Conservation (phyloP, 2,329 filamentous ascomycete genomes). For the Exophiala sideris region DNA sequence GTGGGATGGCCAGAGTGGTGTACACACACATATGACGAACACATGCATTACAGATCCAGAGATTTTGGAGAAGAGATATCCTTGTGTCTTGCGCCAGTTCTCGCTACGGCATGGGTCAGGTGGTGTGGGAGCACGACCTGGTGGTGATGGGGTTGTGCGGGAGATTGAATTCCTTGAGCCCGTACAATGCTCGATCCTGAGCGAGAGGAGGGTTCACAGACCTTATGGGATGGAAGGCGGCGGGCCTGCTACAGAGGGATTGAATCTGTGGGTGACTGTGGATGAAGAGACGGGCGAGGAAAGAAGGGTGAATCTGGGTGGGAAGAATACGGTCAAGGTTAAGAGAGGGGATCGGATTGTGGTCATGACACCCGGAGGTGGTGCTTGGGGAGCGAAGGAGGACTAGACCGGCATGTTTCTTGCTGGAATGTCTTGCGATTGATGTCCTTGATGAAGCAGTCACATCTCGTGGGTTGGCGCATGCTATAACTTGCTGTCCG, state of each 20-base stretch:
- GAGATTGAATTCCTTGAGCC: conserved; percentile 80
- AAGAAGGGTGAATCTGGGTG: conserved; percentile 26
- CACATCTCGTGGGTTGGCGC: too few species aligned
- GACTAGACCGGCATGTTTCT: not conserved
- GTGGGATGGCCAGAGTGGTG: conserved; percentile 71
- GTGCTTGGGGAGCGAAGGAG: conserved; percentile 16
- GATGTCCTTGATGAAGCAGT: not conserved
- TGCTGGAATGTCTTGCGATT: not conserved
- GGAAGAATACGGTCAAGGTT: conserved; percentile 29
- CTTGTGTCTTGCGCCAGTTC: conserved; percentile 70
- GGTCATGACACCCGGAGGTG: conserved; percentile 28
- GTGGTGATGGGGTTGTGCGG: conserved; percentile 73
- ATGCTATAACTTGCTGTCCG: too few species aligned
- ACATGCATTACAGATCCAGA: conserved; percentile 79
- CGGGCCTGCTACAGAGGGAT: conserved; percentile 22
- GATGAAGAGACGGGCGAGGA: conserved; percentile 16
- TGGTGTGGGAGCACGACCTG: conserved; percentile 62
- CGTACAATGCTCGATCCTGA: conserved; percentile 57
- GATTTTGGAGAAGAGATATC: conserved; percentile 73
- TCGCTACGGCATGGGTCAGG: conserved; percentile 60
- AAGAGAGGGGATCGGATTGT: conserved; percentile 38
- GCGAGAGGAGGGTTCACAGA: conserved; percentile 26
- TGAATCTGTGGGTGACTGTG: conserved; percentile 28
- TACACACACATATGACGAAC: conserved; percentile 86
- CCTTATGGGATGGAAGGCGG: conserved; percentile 31